Conservation (phyloP, 495 filamentous ascomycete genomes). For the Letharia lupina region DNA sequence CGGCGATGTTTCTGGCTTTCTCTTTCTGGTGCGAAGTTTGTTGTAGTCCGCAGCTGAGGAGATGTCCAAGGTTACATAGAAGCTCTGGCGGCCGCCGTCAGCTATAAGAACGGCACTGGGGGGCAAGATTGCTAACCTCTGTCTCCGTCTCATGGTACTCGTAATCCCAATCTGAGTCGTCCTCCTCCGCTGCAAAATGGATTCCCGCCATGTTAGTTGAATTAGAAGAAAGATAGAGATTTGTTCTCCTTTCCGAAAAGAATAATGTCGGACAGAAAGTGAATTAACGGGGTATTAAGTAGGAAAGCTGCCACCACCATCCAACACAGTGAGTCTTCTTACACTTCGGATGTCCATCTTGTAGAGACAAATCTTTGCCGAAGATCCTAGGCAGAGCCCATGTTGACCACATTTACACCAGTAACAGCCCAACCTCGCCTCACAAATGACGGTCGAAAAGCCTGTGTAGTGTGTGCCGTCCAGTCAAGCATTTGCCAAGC, state of each 20-base stretch:
- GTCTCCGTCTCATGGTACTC: constrained; percentile 52
- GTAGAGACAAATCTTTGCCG: neutral
- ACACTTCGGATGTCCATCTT: constrained; percentile 4
- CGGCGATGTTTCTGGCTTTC: constrained; percentile 15
- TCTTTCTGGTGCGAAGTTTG: constrained; percentile 32
- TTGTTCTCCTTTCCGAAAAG: neutral
- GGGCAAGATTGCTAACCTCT: constrained; percentile 35
- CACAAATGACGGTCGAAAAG: neutral
- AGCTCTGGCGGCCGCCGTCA: constrained; percentile 38
- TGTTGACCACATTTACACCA: neutral
- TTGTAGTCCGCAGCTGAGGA: constrained; percentile 30
- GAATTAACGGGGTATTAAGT: neutral
- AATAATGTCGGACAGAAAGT: neutral
- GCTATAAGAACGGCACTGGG: neutral
- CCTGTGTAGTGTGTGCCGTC: too few relatives aligned
- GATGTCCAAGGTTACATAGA: constrained; percentile 49
- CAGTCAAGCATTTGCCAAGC: too few relatives aligned
- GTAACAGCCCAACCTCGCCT: neutral
- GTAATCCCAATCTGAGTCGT: constrained; percentile 53
- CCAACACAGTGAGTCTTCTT: neutral
- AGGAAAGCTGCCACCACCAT: constrained; percentile 8
- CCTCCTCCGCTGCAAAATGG: constrained; percentile 15
- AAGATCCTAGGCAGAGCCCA: neutral
- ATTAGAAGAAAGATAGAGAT: neutral
- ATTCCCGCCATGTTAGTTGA: neutral